Evolutionary conservation across 352 stramenopile species (phyloP), one percentile per base, ranked within the genome.

Genomic region (Globisporangium perplexum): DNA sequence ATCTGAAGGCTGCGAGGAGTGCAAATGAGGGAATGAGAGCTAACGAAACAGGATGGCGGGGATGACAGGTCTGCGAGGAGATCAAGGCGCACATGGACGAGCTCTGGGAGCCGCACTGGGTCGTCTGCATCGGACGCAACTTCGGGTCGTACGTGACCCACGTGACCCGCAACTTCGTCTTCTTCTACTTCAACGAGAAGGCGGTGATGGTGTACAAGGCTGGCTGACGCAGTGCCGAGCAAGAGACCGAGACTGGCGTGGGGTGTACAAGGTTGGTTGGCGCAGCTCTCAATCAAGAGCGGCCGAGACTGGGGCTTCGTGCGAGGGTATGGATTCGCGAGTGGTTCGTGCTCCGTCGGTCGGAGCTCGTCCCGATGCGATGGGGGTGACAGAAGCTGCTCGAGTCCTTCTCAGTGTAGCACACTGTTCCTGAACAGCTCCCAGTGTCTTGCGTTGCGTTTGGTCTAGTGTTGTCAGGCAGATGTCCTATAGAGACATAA

Each of bases 81-180:
- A 77, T 95, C 55, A 87, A 90, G 53, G 66, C 73, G 47, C 80
- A 92, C 39, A 45, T 95, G 59, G 84, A 93, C 47, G 67, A 77
- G 45, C 63, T 60, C 18, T 95, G 84, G 84, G 81, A 93, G 26
- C 80, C 80, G 26, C 68, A 90, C 43, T 95, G 84, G 84, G 76
- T 92, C 31, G 81, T 95, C 17, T 91, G 80, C 53, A 95, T 97
- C 47, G 92, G 91, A 2, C 74, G 85, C 35, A 96, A 96, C 62
- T 98, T 98, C 53, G 92, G 91, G 47, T 96, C 86, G 36, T 95
- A 95, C 54, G 90, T 97, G 31, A 97, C 88, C 22, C 92, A 97
- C 71, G 88, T 97, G 51, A 96, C 89, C 17, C 82, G 77, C 39
- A 88, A 95, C 53, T 97, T 98, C 63, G 70, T 96, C 3, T 97